Evolutionary conservation across 2,329 filamentous ascomycete species (phyloP).

Genomic region (Phialocephala subalpina): DNA sequence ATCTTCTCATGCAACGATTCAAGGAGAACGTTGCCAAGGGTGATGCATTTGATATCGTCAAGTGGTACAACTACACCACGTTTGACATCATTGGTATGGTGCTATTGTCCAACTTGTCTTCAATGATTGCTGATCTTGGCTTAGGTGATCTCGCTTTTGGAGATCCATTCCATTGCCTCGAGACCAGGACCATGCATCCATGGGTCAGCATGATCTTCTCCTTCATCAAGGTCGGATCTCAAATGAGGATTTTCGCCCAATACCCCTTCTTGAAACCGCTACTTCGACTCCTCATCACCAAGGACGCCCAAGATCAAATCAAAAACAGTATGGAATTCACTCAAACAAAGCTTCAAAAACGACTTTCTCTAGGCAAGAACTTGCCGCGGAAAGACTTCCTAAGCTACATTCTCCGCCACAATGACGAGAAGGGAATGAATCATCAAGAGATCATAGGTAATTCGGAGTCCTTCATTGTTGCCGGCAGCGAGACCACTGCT

Average conservation of each 20-base stretch:
- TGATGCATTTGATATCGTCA: not conserved
- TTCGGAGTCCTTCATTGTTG: slow-evolving; percentile 11
- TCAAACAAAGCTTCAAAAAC: not conserved
- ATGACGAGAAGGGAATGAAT: not conserved
- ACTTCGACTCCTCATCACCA: not conserved
- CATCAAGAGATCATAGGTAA: slow-evolving; percentile 9
- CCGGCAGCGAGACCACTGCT: slow-evolving; percentile 15
- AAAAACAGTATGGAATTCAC: not conserved
- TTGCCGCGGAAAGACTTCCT: slow-evolving; percentile 2
- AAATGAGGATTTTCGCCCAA: not conserved
- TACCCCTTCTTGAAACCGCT: slow-evolving; percentile 1
- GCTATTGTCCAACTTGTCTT: no score
- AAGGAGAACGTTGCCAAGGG: not conserved
- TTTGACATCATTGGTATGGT: slow-evolving; percentile 46
- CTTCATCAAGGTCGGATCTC: not conserved
- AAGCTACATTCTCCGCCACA: not conserved
- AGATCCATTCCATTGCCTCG: slow-evolving; percentile 42
- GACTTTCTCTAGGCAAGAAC: slow-evolving; percentile 1
- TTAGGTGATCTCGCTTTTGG: slow-evolving; percentile 45
- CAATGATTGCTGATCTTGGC: no score
- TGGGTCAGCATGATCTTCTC: slow-evolving; percentile 5
- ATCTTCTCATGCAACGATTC: slow-evolving; percentile 8
- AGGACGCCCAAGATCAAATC: not conserved
- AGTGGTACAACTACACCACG: slow-evolving; percentile 43
- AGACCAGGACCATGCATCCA: slow-evolving; percentile 24